phyloP scores from a whole-genome alignment of 352 stramenopile species.

The Peronospora belbahrii region DNA sequence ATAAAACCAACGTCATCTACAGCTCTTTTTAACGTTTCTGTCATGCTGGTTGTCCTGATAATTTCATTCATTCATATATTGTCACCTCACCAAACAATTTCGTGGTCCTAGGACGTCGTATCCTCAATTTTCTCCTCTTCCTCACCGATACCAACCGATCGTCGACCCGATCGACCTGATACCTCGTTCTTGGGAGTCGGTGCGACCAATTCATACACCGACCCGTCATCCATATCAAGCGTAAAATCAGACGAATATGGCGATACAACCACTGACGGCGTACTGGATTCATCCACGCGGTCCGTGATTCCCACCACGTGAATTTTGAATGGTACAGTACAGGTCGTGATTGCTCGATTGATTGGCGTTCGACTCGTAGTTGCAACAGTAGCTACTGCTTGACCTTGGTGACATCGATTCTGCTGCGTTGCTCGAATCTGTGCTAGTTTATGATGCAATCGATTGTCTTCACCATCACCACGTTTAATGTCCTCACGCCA shows the following conservation, averaged over 20 bases:
- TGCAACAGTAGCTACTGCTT: not conserved
- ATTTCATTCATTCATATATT: constrained; percentile 22
- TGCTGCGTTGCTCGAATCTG: constrained; percentile 37
- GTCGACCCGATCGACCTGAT: constrained; percentile 2
- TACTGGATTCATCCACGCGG: constrained; percentile 23
- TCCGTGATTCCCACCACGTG: constrained; percentile 38
- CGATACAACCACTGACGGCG: constrained; percentile 3
- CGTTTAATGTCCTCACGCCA: constrained; percentile 64
- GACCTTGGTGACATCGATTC: constrained; percentile 13
- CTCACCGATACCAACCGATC: constrained; percentile 18
- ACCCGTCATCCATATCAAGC: constrained; percentile 22
- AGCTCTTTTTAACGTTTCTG: constrained; percentile 3
- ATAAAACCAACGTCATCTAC: not conserved
- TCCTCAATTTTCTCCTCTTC: constrained; percentile 36
- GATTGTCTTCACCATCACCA: constrained; percentile 27
- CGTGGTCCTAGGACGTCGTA: constrained; percentile 5
- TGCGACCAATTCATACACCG: constrained; percentile 26
- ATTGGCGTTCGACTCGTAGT: not conserved
- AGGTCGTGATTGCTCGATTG: constrained; percentile 12
- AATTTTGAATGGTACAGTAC: constrained; percentile 37
- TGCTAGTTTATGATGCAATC: constrained; percentile 44
- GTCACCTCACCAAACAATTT: constrained; percentile 14
- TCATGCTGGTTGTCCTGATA: constrained; percentile 3
- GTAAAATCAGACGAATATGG: constrained; percentile 7
- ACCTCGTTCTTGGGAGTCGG: constrained; percentile 19